These are phyloP conservation scores for Trichoderma sp. DNA, from an alignment of 2,329 filamentous ascomycete genomes.

Conservation along the genomic window DNA sequence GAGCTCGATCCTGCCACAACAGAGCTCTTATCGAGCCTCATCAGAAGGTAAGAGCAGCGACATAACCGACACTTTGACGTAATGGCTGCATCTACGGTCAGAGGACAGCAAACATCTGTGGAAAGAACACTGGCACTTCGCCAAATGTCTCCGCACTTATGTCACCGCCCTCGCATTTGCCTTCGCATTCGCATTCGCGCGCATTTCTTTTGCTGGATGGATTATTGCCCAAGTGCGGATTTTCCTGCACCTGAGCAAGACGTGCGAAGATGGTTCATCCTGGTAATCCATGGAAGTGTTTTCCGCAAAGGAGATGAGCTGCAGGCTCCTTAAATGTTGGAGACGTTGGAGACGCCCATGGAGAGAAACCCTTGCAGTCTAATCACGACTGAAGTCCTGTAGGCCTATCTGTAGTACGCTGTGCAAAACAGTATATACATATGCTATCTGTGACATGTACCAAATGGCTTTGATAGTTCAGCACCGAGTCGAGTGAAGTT, in stretches of 20 bases:
- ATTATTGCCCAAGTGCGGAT: not conserved
- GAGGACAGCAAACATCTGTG: not conserved
- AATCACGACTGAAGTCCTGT: not conserved
- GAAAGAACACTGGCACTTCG: slow-evolving; percentile 12
- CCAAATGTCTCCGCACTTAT: not conserved
- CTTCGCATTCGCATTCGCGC: not conserved
- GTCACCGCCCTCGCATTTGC: not conserved
- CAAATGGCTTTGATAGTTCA: not conserved
- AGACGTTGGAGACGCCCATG: not conserved
- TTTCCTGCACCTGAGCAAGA: not conserved
- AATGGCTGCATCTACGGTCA: not conserved
- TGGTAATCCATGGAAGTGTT: not conserved
- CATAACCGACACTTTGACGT: not conserved
- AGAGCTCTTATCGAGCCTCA: not conserved
- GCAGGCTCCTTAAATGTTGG: not conserved
- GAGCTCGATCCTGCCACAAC: not conserved
- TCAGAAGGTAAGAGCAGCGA: not conserved
- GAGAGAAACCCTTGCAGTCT: not conserved
- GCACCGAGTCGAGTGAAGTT: not conserved
- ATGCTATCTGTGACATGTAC: not conserved
- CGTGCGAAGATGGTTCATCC: not conserved
- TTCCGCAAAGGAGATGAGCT: not conserved
- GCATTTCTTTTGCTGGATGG: not conserved
- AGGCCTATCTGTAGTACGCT: not conserved
- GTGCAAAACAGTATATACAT: not conserved